A percentile compares a stretch with the other conserved stretches of the same genome.
Evolutionary conservation across 2,329 filamentous ascomycete genomes (phyloP).

Genomic region (Penicillium sp.): DNA sequence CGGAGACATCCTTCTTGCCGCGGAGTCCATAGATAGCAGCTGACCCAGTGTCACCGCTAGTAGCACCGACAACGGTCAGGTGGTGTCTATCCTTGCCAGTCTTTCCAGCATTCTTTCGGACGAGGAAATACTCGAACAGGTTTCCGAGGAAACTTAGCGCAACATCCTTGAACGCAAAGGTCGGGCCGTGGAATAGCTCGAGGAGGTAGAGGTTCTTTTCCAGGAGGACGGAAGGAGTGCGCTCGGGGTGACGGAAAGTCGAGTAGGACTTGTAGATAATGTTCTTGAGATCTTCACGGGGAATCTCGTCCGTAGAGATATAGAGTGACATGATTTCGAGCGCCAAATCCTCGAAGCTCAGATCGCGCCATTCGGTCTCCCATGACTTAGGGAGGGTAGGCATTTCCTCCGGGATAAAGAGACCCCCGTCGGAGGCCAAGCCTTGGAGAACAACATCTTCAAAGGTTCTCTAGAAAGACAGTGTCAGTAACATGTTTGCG

Average conservation of each 20-base stretch:
- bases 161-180: slow-evolving; percentile 92
- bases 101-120: slow-evolving; percentile 44
- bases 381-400: slow-evolving; percentile 19
- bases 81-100: slow-evolving; percentile 64
- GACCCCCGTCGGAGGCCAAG: slow-evolving; percentile 78
- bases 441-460: slow-evolving; percentile 80
- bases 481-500: slow-evolving; percentile 8
- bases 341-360: slow-evolving; percentile 45
- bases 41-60: slow-evolving; percentile 82
- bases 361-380: neutral
- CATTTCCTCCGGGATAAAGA: slow-evolving; percentile 73
- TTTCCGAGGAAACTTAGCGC: slow-evolving; percentile 95
- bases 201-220: slow-evolving; percentile 74
- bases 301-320: slow-evolving; percentile 80
- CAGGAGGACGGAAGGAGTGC: slow-evolving; percentile 73
- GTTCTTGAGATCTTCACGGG: slow-evolving; percentile 70
- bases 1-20: slow-evolving; percentile 94
- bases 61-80: slow-evolving; percentile 81
- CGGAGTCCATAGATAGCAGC: slow-evolving; percentile 93
- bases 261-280: slow-evolving; percentile 85
- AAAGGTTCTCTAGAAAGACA: slow-evolving; percentile 61
- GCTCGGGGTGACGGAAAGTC: slow-evolving; percentile 67
- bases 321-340: slow-evolving; percentile 83
- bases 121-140: slow-evolving; percentile 59
- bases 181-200: slow-evolving; percentile 95